A percentile compares a stretch with the other conserved stretches of the same genome.
Conservation (phyloP, 2,329 filamentous ascomycete genomes). For the Sclerotiophoma versabilis region DNA sequence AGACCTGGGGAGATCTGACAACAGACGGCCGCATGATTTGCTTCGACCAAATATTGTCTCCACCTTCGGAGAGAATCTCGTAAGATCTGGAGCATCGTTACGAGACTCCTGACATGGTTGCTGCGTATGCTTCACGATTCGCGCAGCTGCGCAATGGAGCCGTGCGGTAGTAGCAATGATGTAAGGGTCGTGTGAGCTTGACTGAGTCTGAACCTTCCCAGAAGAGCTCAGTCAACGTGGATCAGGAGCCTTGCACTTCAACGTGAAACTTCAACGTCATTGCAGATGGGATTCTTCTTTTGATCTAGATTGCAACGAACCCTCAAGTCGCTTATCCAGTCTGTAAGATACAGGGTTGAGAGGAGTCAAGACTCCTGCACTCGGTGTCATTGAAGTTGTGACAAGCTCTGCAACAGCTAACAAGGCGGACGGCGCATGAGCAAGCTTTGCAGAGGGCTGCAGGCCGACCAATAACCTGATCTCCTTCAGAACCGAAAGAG, state of each 20-base stretch:
- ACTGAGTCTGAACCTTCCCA: neutral
- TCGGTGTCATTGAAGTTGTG: neutral
- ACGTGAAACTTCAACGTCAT: too few species aligned
- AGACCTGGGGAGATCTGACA: conserved; percentile 6
- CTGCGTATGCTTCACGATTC: neutral
- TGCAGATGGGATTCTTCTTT: too few species aligned
- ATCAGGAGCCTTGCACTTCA: neutral
- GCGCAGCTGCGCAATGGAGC: neutral
- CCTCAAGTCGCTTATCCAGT: neutral
- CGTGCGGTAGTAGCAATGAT: conserved; percentile 1
- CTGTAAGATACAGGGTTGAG: too few species aligned
- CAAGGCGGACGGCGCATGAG: conserved; percentile 1
- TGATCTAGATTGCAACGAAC: too few species aligned
- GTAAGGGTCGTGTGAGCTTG: conserved; percentile 5
- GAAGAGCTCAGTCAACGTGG: neutral
- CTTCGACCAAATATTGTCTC: neutral
- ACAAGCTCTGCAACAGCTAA: conserved; percentile 11
- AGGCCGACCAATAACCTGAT: neutral
- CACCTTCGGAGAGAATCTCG: conserved; percentile 17
- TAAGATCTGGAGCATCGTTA: neutral
- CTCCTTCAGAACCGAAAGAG: too few species aligned
- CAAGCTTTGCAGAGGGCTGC: conserved; percentile 10
- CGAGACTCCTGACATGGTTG: neutral
- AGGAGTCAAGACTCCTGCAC: too few species aligned
- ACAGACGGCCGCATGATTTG: neutral